Conservation (phyloP, 192 early-diverging fungal genomes). For the Cladochytrium replicatum region DNA sequence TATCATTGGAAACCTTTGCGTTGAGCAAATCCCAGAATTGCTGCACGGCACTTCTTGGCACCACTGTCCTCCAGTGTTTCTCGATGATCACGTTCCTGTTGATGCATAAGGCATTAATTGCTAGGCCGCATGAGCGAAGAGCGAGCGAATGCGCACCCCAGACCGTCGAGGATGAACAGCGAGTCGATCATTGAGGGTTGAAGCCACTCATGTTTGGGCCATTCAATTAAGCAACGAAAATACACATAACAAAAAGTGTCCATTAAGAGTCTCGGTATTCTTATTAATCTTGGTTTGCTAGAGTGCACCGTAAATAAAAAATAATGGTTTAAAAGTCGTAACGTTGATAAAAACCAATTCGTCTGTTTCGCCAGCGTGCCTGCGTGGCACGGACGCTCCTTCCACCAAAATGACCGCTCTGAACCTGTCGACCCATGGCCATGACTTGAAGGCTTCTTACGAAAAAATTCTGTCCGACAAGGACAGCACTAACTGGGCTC, state of each 20-base stretch:
- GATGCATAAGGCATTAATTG: background rate
- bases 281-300: too few species aligned
- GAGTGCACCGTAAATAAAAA: too few species aligned
- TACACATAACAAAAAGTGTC: too few species aligned
- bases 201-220: too few species aligned
- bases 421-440: too few species aligned
- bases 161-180: conserved; percentile 57
- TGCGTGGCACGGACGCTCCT: too few species aligned
- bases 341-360: too few species aligned
- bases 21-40: conserved; percentile 32
- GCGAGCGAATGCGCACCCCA: conserved; percentile 35
- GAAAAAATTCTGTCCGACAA: conserved; percentile 16
- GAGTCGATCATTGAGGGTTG: conserved; percentile 57
- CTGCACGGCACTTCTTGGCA: conserved; percentile 52
- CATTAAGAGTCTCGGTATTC: too few species aligned
- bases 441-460: conserved; percentile 11
- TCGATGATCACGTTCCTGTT: conserved; percentile 73
- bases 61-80: conserved; percentile 72
- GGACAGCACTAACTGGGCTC: conserved; percentile 39
- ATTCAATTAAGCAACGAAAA: too few species aligned
- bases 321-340: too few species aligned
- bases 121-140: background rate
- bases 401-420: too few species aligned
- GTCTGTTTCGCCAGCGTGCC: too few species aligned
- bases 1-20: conserved; percentile 4